These are phyloP conservation scores for Eucalyptus pumila DNA, from an alignment of 345 rosid genomes.

Conservation along the genomic window DNA sequence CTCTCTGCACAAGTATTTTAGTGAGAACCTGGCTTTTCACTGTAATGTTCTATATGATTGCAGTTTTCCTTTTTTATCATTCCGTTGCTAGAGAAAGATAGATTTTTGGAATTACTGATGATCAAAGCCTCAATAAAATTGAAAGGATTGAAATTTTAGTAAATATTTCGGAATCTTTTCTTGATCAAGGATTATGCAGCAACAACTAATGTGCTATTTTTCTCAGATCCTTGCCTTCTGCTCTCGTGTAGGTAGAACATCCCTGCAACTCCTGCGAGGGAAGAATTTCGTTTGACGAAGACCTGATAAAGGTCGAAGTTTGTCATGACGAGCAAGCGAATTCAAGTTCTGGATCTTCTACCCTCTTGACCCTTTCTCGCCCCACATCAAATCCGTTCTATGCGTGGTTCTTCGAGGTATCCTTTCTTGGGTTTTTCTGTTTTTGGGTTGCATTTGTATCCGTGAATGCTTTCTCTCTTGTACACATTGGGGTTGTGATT, in stretches of 20 bases:
- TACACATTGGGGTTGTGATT: not conserved
- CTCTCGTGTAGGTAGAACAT: not conserved
- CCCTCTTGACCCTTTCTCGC: not conserved
- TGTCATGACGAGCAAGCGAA: not conserved
- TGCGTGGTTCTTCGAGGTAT: not conserved
- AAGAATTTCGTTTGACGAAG: not conserved
- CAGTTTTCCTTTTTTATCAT: not conserved
- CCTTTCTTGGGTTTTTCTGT: not conserved
- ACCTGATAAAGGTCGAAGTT: not conserved
- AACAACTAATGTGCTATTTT: not conserved
- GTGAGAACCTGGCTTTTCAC: not conserved
- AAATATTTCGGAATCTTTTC: not conserved
- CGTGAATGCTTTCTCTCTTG: not conserved
- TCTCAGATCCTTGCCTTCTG: not conserved
- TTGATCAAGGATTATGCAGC: not conserved
- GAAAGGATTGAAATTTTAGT: not conserved
- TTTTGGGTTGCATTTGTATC: not conserved
- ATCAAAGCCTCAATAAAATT: not conserved
- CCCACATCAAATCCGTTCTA: not conserved
- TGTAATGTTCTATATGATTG: not conserved
- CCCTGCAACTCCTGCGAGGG: not conserved
- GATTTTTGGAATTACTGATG: not conserved
- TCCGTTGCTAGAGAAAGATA: not conserved
- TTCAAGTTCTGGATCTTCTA: not conserved
- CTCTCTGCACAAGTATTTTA: not conserved